Percentiles rank a stretch among this genome's conserved stretches.
Evolutionary conservation across 176 grass and related monocot genomes (phyloP).

Genomic region (Metroxylon sagu): DNA sequence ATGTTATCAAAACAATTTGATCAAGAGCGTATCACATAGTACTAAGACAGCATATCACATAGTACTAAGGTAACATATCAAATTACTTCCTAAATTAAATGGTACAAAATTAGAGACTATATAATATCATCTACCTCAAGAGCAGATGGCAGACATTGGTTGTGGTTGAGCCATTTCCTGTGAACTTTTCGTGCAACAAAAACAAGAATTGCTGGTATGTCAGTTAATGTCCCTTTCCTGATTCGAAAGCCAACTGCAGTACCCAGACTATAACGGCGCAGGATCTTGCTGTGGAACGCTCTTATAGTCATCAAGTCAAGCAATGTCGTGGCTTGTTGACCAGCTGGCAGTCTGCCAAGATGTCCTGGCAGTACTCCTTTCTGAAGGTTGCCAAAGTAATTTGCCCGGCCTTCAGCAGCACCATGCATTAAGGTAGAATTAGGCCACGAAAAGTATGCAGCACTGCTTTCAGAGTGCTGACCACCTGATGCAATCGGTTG

Average conservation of each 20-base stretch:
- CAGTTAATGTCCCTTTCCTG: conserved; percentile 68
- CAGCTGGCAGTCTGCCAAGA: conserved; percentile 55
- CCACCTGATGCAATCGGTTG: conserved; percentile 78
- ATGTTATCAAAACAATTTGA: too few relatives aligned
- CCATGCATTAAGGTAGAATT: conserved; percentile 76
- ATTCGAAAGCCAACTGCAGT: conserved; percentile 94
- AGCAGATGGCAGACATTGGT: conserved; percentile 75
- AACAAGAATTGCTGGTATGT: conserved; percentile 81
- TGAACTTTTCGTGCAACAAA: conserved; percentile 95
- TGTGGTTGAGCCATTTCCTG: conserved; percentile 66
- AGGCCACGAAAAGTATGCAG: conserved; percentile 97
- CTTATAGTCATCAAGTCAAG: conserved; percentile 98
- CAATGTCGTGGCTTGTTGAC: conserved; percentile 83
- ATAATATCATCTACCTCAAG: conserved; percentile 44
- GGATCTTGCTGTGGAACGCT: conserved; percentile 96
- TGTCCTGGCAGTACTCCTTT: conserved; percentile 80
- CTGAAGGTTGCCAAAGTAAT: conserved; percentile 97
- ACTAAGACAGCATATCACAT: too few relatives aligned
- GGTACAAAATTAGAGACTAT: too few relatives aligned
- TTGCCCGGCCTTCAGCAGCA: conserved; percentile 83
- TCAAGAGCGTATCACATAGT: too few relatives aligned
- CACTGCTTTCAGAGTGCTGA: conserved; percentile 58
- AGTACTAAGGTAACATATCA: too few relatives aligned
- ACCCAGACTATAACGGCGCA: conserved; percentile 74
- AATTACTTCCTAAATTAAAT: too few relatives aligned